These are phyloP conservation scores for Galeopsis tetrahit DNA, from an alignment of 257 asterid genomes.

Conservation along the genomic window DNA sequence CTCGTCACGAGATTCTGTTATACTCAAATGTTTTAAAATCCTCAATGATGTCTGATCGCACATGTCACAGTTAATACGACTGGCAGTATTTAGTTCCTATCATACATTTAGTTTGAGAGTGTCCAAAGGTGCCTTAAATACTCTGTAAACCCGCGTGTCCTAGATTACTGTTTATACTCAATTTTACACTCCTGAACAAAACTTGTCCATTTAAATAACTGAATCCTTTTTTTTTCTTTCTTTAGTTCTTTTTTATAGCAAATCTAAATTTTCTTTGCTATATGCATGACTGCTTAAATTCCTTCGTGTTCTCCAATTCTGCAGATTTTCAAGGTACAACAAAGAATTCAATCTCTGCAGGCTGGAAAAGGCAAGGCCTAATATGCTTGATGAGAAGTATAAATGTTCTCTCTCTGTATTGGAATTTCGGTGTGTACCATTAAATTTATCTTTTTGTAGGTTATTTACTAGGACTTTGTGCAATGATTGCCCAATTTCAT, in stretches of 20 bases:
- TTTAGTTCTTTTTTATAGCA: neutral
- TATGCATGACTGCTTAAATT: neutral
- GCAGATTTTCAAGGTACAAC: constrained; percentile 81
- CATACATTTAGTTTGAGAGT: neutral
- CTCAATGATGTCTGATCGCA: neutral
- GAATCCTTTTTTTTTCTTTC: neutral
- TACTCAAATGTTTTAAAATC: constrained; percentile 4
- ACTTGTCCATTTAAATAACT: constrained; percentile 8
- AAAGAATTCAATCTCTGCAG: constrained; percentile 77
- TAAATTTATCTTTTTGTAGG: constrained; percentile 39
- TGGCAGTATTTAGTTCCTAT: neutral
- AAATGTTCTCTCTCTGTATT: constrained; percentile 28
- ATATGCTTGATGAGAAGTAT: constrained; percentile 32
- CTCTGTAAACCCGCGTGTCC: constrained; percentile 1
- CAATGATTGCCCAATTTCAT: constrained; percentile 22
- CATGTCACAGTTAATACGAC: neutral
- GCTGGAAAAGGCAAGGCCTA: constrained; percentile 87
- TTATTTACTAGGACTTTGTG: constrained; percentile 22
- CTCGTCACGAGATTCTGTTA: neutral
- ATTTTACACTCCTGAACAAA: neutral
- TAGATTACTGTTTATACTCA: constrained; percentile 6
- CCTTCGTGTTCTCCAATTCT: constrained; percentile 21
- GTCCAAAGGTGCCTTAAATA: neutral
- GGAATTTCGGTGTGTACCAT: constrained; percentile 25
- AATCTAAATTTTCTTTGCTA: neutral